These are phyloP conservation scores for Geotrichum klebahnii DNA, from an alignment of 1,139 yeast genomes.

Conservation along the genomic window DNA sequence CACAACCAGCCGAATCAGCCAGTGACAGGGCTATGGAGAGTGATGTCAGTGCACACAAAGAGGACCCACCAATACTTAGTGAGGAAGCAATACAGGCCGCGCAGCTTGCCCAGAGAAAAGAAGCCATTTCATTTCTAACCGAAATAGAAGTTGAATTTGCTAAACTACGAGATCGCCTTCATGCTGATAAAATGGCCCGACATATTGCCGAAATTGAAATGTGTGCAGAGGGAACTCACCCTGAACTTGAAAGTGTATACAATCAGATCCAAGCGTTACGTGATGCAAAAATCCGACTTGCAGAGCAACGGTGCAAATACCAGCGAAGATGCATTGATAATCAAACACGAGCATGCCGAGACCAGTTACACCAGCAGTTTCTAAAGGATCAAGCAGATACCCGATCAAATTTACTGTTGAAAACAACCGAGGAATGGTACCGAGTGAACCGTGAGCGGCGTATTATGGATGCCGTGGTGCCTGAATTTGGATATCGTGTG, in stretches of 20 bases:
- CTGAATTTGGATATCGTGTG: constrained; percentile 42
- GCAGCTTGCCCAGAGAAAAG: constrained; percentile 48
- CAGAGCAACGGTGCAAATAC: constrained; percentile 66
- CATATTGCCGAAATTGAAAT: constrained; percentile 78
- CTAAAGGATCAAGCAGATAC: constrained; percentile 63
- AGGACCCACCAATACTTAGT: too few species aligned
- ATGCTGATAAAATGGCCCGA: constrained; percentile 56
- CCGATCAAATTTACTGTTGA: constrained; percentile 60
- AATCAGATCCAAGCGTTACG: constrained; percentile 67
- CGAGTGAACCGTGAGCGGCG: constrained; percentile 85
- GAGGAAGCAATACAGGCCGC: constrained; percentile 50
- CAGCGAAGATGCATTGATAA: constrained; percentile 70
- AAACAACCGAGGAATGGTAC: constrained; percentile 87
- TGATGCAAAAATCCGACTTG: constrained; percentile 63
- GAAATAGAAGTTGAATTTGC: constrained; percentile 85
- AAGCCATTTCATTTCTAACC: constrained; percentile 66
- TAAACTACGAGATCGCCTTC: constrained; percentile 61
- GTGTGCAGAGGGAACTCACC: constrained; percentile 87
- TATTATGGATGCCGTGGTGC: constrained; percentile 74
- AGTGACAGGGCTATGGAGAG: constrained; percentile 10
- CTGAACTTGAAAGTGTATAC: constrained; percentile 65
- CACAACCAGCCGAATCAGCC: background rate
- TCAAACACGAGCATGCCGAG: constrained; percentile 76
- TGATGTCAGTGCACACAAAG: constrained; percentile 25
- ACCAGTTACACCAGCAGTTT: constrained; percentile 80